Conservation (phyloP, 106 monocot genomes). For the Dendrobium nobile region DNA sequence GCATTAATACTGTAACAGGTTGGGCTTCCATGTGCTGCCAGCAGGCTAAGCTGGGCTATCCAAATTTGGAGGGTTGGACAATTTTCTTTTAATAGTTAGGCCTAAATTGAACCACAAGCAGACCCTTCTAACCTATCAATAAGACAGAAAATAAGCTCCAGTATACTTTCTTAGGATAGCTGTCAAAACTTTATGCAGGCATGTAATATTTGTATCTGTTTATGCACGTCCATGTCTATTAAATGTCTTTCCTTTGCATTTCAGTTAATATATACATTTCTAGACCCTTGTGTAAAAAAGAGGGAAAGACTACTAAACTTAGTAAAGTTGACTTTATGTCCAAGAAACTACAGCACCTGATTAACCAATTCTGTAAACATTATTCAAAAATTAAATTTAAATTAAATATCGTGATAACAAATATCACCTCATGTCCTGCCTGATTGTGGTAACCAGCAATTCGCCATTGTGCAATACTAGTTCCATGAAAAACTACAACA, state of each 20-base stretch:
- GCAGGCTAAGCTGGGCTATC: not conserved
- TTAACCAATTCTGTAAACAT: not conserved
- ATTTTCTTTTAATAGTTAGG: not conserved
- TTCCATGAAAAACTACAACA: constrained; percentile 89
- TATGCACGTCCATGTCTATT: not conserved
- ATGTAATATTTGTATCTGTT: too few relatives aligned
- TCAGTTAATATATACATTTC: not conserved
- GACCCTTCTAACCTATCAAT: not conserved
- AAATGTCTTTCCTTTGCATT: not conserved
- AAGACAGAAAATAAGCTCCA: too few relatives aligned
- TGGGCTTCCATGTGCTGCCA: not conserved
- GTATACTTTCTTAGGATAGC: too few relatives aligned
- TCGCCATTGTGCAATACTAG: constrained; percentile 88
- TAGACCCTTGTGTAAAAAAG: not conserved
- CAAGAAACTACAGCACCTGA: not conserved
- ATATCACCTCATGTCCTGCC: constrained; percentile 69
- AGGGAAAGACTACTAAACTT: not conserved
- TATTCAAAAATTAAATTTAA: not conserved
- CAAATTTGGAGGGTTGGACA: not conserved
- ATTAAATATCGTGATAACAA: not conserved
- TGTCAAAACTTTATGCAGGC: too few relatives aligned
- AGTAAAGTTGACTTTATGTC: not conserved
- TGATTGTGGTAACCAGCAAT: constrained; percentile 92
- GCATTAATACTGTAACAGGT: not conserved
- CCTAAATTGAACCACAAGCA: not conserved